A percentile compares a stretch with the other conserved stretches of the same genome.
These are phyloP conservation scores for Rutstroemia sp. DNA, from an alignment of 2,329 filamentous ascomycete genomes.

Conservation along the genomic window DNA sequence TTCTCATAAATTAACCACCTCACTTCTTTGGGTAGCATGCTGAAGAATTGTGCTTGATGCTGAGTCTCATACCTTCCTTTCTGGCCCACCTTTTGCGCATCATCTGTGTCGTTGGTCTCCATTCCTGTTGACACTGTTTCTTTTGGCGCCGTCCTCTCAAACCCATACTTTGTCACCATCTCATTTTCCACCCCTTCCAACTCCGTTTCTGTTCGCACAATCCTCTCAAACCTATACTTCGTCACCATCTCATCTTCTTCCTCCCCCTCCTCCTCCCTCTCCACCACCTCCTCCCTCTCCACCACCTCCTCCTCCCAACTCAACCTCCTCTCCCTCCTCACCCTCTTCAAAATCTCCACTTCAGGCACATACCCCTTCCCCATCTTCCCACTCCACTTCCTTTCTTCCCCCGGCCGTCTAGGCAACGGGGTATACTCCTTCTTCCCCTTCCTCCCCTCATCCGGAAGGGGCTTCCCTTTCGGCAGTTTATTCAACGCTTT, in stretches of 20 bases:
- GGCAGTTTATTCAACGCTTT: conserved; percentile 1
- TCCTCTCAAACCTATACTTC: not conserved
- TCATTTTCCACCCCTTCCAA: not conserved
- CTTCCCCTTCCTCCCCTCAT: not conserved
- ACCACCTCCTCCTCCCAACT: not conserved
- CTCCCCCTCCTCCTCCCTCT: too few species aligned
- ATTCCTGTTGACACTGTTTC: not conserved
- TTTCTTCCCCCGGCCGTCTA: not conserved
- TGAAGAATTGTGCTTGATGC: not conserved
- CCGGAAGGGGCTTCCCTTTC: not conserved
- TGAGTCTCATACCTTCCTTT: not conserved
- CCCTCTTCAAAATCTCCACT: not conserved
- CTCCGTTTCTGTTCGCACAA: not conserved
- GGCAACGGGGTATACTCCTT: not conserved
- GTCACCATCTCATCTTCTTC: not conserved
- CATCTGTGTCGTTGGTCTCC: not conserved
- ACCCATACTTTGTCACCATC: not conserved
- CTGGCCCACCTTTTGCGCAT: not conserved
- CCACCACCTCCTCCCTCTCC: not conserved
- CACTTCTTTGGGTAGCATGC: not conserved
- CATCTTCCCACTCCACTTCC: not conserved
- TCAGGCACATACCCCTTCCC: conserved; percentile 1
- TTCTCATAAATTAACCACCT: conserved; percentile 14
- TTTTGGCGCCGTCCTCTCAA: not conserved
- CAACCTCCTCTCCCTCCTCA: not conserved